phyloP scores from a whole-genome alignment of 208 protist species.

The Leishmania lainsoni region DNA sequence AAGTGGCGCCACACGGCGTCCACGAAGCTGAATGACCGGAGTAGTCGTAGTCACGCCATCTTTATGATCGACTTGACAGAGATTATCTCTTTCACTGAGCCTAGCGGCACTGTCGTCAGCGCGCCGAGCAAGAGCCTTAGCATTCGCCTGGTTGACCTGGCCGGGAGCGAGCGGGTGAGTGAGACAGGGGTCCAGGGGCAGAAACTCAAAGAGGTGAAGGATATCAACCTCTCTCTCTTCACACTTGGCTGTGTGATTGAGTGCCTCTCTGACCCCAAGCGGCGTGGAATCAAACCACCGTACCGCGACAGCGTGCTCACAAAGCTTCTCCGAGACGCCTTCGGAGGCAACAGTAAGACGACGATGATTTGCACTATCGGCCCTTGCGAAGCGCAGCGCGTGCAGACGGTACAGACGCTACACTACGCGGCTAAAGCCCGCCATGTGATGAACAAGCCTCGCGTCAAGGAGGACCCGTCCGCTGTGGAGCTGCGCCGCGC shows the following conservation, averaged over 20 bases:
- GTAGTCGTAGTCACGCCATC: conserved; percentile 87
- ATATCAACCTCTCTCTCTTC: conserved; percentile 89
- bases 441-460: conserved; percentile 75
- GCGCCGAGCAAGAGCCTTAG: conserved; percentile 68
- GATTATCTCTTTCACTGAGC: conserved; percentile 57
- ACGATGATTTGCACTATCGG: conserved; percentile 87
- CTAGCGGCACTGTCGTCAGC: conserved; percentile 58
- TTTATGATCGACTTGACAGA: conserved; percentile 85
- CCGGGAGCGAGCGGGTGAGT: conserved; percentile 85
- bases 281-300: conserved; percentile 75
- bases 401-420: conserved; percentile 83
- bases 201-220: conserved; percentile 81
- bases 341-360: conserved; percentile 92
- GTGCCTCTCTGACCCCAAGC: conserved; percentile 61
- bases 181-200: conserved; percentile 76
- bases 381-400: conserved; percentile 56
- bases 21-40: conserved; percentile 83
- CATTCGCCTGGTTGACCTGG: conserved; percentile 87
- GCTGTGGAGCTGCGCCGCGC: conserved; percentile 68
- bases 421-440: conserved; percentile 85
- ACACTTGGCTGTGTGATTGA: conserved; percentile 89
- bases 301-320: conserved; percentile 89
- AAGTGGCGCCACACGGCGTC: conserved; percentile 65
- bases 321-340: conserved; percentile 85
- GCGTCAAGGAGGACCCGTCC: conserved; percentile 78